These are phyloP conservation scores for Microbotryum intermedium DNA, from an alignment of 1,284 basidiomycete genomes.

Conservation along the genomic window DNA sequence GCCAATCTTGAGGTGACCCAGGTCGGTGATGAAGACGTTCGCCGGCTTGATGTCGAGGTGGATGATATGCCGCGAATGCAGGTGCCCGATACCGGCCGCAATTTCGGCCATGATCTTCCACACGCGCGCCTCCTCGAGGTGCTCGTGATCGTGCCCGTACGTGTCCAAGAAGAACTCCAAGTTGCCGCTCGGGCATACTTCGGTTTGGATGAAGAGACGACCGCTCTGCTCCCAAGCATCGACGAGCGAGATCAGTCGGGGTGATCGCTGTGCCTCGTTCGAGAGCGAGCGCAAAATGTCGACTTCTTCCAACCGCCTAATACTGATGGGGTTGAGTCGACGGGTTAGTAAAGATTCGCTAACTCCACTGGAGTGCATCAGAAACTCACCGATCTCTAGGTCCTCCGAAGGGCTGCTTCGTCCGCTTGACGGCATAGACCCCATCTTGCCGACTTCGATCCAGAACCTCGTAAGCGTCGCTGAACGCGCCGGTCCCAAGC, in stretches of 20 bases:
- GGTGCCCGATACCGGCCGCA: conserved; percentile 66
- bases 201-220: conserved; percentile 83
- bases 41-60: conserved; percentile 98
- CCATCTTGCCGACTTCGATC: conserved; percentile 50
- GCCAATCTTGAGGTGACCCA: conserved; percentile 90
- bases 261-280: conserved; percentile 41
- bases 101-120: conserved; percentile 97
- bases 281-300: conserved; percentile 80
- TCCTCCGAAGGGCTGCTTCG: conserved; percentile 78
- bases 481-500: conserved; percentile 89
- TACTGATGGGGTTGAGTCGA: conserved; percentile 44
- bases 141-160: conserved; percentile 74
- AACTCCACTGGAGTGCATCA: not conserved
- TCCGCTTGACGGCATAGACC: conserved; percentile 87
- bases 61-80: conserved; percentile 79
- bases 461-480: conserved; percentile 82
- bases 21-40: conserved; percentile 84
- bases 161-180: conserved; percentile 86
- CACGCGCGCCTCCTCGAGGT: conserved; percentile 82
- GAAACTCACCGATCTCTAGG: conserved; percentile 70
- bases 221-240: conserved; percentile 97
- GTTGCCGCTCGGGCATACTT: conserved; percentile 88
- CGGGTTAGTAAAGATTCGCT: conserved; percentile 20
- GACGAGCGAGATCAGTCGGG: conserved; percentile 81
- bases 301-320: conserved; percentile 88